Evolutionary conservation across 257 asterid genomes (phyloP).

Genomic region (Ilex asprella): DNA sequence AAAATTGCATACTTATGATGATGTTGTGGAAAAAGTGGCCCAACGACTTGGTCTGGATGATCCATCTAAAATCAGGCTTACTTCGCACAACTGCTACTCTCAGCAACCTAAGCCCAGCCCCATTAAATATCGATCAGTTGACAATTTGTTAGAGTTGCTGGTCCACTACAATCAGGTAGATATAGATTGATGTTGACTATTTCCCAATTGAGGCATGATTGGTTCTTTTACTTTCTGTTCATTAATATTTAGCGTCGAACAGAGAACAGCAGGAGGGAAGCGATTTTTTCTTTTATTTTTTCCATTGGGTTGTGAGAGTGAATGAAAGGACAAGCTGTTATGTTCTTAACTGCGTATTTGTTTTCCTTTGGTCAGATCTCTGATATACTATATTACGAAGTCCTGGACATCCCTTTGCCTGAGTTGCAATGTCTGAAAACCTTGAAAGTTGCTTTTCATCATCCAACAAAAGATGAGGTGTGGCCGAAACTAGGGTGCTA

Average conservation of each 20-base stretch:
- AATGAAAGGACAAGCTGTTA: constrained; percentile 10
- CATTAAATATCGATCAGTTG: constrained; percentile 80
- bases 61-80: constrained; percentile 89
- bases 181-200: constrained; percentile 17
- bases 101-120: constrained; percentile 97
- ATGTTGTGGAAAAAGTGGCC: constrained; percentile 91
- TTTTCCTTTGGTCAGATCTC: constrained; percentile 51
- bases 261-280: neutral
- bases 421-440: constrained; percentile 92
- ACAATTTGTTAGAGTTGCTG: constrained; percentile 85
- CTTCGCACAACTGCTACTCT: constrained; percentile 97
- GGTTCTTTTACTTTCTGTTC: neutral
- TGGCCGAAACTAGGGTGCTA: constrained; percentile 6
- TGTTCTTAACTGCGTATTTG: constrained; percentile 5
- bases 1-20: constrained; percentile 87
- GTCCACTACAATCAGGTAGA: constrained; percentile 96
- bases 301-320: neutral
- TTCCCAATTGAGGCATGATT: neutral
- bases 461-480: constrained; percentile 94
- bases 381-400: constrained; percentile 90
- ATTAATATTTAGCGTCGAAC: neutral
- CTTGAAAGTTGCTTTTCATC: constrained; percentile 93
- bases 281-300: neutral
- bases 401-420: constrained; percentile 96
- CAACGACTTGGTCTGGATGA: constrained; percentile 78